Evolutionary conservation across 1,284 basidiomycete genomes (phyloP).

Genomic region (Agroathelia rolfsii): DNA sequence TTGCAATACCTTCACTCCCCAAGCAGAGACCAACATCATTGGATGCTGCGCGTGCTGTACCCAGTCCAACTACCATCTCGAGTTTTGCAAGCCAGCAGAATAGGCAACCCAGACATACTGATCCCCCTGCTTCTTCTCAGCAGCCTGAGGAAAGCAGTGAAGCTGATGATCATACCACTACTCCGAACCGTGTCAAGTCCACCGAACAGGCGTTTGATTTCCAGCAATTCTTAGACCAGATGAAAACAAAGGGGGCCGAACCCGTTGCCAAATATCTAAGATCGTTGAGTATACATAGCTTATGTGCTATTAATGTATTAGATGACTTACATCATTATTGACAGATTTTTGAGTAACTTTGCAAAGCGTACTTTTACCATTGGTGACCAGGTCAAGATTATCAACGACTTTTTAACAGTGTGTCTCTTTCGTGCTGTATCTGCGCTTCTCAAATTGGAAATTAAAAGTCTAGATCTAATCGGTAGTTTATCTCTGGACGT

Average conservation of each 20-base stretch:
- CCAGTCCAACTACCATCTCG: slow-evolving; percentile 44
- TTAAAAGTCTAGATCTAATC: too few relatives aligned
- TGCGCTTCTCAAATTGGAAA: too few relatives aligned
- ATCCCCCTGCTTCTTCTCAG: too few relatives aligned
- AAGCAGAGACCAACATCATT: slow-evolving; percentile 46
- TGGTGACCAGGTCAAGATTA: slow-evolving; percentile 86
- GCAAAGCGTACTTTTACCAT: slow-evolving; percentile 82
- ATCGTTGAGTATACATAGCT: slow-evolving; percentile 41
- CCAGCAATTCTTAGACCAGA: slow-evolving; percentile 83
- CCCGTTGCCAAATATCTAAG: slow-evolving; percentile 85
- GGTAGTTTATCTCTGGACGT: slow-evolving; percentile 76
- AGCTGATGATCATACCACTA: too few relatives aligned
- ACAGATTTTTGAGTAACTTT: slow-evolving; percentile 85
- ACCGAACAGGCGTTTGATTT: slow-evolving; percentile 76
- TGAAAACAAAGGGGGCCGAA: slow-evolving; percentile 77
- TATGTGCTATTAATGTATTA: slow-evolving; percentile 2
- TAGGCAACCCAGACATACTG: too few relatives aligned
- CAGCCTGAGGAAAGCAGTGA: too few relatives aligned
- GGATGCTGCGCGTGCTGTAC: slow-evolving; percentile 38
- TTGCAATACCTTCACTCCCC: slow-evolving; percentile 39
- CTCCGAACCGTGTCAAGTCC: too few relatives aligned
- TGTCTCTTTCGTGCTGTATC: slow-evolving; percentile 20
- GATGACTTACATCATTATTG: background rate
- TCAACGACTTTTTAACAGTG: slow-evolving; percentile 85
- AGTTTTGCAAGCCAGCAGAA: slow-evolving; percentile 45